Base-by-base conservation (phyloP, 2,329 filamentous ascomycete genomes). In the Dichotomopilus funicola region DNA sequence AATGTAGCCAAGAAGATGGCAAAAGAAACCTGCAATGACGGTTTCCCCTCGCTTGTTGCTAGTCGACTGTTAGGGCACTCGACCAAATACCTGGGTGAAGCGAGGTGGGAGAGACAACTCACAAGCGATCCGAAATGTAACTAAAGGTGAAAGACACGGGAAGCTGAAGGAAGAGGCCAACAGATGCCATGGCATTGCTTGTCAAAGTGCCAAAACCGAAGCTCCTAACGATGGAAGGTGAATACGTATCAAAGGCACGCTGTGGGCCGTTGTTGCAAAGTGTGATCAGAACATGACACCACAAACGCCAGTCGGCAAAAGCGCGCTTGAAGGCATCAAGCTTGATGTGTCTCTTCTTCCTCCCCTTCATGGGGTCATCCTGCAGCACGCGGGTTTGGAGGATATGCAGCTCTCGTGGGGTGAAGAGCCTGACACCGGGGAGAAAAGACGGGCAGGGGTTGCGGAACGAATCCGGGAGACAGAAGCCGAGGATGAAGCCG, bases 111-210 rank as follows among this genome's bases (percentile, higher is more conserved):
- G 6, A 4, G 11, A 4, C 36, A 42, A 69, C 75, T 70, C 61
- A 78, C 75, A 70, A 80, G 57, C 69, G 74, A 63, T 81, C 78
- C 0, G 77, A 81, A 3, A 81, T 64, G 54, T 67, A 80, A 58
- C 77, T 79, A 64, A 81, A 81, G 0, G 66, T 57, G 57, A 73
- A 81, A 0, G 77, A 78, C 1, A 77, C 71, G 0, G 78, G 78
- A 4, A 81, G 74, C 67, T 79, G 74, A 0, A 78, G 64, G 61
- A 76, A 79, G 8, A 78, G 72, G 65, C 79, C 78, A 8, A 83
- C 78, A 0, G 78, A 76, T 0, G 78, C 75, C 60, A 82, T 66
- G 0, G 80, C 80, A 55, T 83, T 83, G 47, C 74, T 74, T 0
- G 65, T 68, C 3, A 82, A 71, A 0, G 67, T 63, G 4, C 64